Base-by-base conservation (phyloP, 805 yeast species). In the Candida easanensis region DNA sequence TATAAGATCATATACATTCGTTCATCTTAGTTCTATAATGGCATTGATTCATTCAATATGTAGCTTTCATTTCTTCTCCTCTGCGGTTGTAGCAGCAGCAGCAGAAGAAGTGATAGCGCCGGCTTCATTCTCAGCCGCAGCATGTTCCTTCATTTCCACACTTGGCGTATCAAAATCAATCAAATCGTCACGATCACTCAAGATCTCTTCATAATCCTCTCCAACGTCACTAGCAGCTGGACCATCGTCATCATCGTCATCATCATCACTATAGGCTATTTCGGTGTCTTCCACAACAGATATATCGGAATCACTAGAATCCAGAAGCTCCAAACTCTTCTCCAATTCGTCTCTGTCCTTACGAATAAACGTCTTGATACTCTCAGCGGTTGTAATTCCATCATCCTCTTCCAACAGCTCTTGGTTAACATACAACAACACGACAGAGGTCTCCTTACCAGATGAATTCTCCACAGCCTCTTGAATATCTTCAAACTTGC, bases 391-490 rank as follows among this genome's bases (percentile, higher is more conserved):
- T 0, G 45, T 45, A 1, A 43, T 33, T 1, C 45, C 41, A 2
- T 38, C 34, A 8, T 35, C 13, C 15, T 42, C 36, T 8, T 38
- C 30, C 3, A 39, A 9, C 25, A 64, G 58, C 1, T 48, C 56
- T 25, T 61, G 45, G 34, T 46, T 63, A 4, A 61, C 71, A 48
- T 68, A 70, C 0, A 64, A 41, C 33, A 71, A 45, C 3, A 64
- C 59, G 46, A 69, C 51, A 0, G 71, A 55, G 4, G 18, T n/a
- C 4, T 60, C 63, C 44, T 63, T 60, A 11, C 53, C 52, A 7
- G 70, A 43, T 45, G 46, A 6, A 28, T 44, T 18, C 43, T 44
- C 13, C 55, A 53, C 36, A 36, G 52, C 11, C 8, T 52, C 51
- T 21, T 54, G 48, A 2, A 70, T 45, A 0, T 50, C 52, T 4